Conservation (phyloP, 768 basidiomycete genomes). For the Cantharellus cinnabarinus region DNA sequence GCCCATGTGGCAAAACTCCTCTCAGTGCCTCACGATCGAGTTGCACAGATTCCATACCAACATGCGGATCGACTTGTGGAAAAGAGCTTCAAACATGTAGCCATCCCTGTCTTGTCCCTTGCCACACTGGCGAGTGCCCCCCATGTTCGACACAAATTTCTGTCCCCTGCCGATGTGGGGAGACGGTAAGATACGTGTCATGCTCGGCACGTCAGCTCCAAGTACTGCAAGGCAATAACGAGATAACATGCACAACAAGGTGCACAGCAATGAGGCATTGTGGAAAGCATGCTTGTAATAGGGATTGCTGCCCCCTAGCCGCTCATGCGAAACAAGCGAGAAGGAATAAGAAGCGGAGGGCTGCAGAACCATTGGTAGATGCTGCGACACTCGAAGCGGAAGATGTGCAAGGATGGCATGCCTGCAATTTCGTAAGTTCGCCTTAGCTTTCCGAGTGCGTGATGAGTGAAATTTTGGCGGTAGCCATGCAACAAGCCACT, state of each 20-base stretch:
- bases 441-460: no score
- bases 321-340: constrained; percentile 24
- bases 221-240: constrained; percentile 13
- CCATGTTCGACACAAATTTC: constrained; percentile 53
- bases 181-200: constrained; percentile 30
- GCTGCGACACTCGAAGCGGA: constrained; percentile 21
- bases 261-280: constrained; percentile 66
- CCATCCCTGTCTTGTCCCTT: constrained; percentile 48
- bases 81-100: constrained; percentile 44
- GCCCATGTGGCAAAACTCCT: constrained; percentile 60
- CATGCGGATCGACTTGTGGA: constrained; percentile 48
- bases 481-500: constrained; percentile 13
- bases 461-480: no score
- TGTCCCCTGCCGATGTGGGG: constrained; percentile 74
- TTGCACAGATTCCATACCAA: constrained; percentile 32
- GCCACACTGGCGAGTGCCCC: constrained; percentile 64
- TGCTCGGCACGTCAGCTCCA: constrained; percentile 30
- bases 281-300: constrained; percentile 67
- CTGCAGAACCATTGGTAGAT: constrained; percentile 9
- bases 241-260: constrained; percentile 60
- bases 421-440: constrained; percentile 44
- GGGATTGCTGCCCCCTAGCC: constrained; percentile 79
- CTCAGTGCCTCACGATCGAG: constrained; percentile 29
- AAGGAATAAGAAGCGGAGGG: constrained; percentile 45
- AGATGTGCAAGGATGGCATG: constrained; percentile 51